Evolutionary conservation across 495 filamentous ascomycete species (phyloP).

Genomic region (Aspergillus nanangensis): DNA sequence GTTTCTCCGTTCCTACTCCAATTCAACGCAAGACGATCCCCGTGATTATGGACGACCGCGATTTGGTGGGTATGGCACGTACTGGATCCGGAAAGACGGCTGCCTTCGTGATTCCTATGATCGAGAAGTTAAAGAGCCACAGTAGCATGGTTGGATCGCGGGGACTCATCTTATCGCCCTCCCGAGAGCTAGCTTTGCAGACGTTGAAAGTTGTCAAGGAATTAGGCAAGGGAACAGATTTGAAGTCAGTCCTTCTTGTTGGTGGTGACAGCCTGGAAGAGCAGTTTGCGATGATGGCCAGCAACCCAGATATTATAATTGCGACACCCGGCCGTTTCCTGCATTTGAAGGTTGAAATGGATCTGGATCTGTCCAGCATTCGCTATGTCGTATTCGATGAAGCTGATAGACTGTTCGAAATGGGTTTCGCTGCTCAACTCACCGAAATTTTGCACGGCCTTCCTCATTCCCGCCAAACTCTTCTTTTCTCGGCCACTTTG

Average conservation of each 20-base stretch:
- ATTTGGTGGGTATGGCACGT: slow-evolving; percentile 96
- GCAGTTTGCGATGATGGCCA: slow-evolving; percentile 87
- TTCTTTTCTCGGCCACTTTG: slow-evolving; percentile 91
- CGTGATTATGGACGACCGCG: slow-evolving; percentile 77
- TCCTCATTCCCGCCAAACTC: slow-evolving; percentile 77
- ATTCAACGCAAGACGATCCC: slow-evolving; percentile 97
- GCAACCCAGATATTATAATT: slow-evolving; percentile 94
- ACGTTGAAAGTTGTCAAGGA: slow-evolving; percentile 96
- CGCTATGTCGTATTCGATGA: slow-evolving; percentile 95
- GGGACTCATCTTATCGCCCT: slow-evolving; percentile 84
- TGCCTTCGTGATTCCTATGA: slow-evolving; percentile 97
- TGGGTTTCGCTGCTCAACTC: slow-evolving; percentile 92
- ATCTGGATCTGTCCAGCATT: slow-evolving; percentile 77
- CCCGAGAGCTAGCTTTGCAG: slow-evolving; percentile 88
- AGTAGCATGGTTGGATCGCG: slow-evolving; percentile 78
- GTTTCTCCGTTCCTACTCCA: slow-evolving; percentile 91
- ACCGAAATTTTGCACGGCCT: slow-evolving; percentile 89
- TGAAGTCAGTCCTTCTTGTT: slow-evolving; percentile 82
- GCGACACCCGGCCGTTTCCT: slow-evolving; percentile 94
- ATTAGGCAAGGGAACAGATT: slow-evolving; percentile 81
- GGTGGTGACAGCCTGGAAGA: slow-evolving; percentile 96
- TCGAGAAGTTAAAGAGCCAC: slow-evolving; percentile 88
- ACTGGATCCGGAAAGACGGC: slow-evolving; percentile 97
- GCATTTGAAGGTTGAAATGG: slow-evolving; percentile 95
- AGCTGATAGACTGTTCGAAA: slow-evolving; percentile 93